These are phyloP conservation scores for Alternaria panax DNA, from an alignment of 2,329 filamentous ascomycete genomes.

Conservation along the genomic window DNA sequence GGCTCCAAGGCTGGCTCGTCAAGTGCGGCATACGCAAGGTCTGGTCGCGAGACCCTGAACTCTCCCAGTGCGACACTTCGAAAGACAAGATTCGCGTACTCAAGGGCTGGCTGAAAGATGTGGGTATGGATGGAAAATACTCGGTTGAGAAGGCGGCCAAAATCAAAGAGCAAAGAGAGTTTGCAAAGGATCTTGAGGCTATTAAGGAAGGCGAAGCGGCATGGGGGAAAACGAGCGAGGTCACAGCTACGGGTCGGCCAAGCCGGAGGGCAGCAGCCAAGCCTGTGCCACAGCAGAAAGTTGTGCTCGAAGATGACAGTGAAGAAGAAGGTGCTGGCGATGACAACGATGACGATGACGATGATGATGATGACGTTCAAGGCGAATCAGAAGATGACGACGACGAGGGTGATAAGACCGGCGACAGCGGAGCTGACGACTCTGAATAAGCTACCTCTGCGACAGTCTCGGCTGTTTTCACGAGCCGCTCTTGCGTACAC, in stretches of 20 bases:
- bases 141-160: constrained; percentile 82
- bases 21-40: constrained; percentile 94
- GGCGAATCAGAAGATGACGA: constrained; percentile 24
- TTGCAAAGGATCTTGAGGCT: constrained; percentile 82
- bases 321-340: constrained; percentile 31
- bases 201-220: constrained; percentile 81
- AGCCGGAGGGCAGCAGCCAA: constrained; percentile 35
- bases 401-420: constrained; percentile 20
- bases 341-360: constrained; percentile 21
- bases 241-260: constrained; percentile 38
- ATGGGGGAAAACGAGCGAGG: constrained; percentile 68
- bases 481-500: not conserved
- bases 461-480: not conserved
- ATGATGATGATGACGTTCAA: constrained; percentile 27
- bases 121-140: constrained; percentile 88
- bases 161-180: constrained; percentile 87
- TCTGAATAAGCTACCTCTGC: constrained; percentile 28
- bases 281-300: constrained; percentile 26
- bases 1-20: constrained; percentile 80
- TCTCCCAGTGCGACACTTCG: constrained; percentile 75
- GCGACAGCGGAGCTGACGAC: constrained; percentile 26
- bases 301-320: constrained; percentile 35
- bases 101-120: constrained; percentile 76
- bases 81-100: constrained; percentile 85
- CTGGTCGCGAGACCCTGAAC: constrained; percentile 75